A percentile compares a stretch with the other conserved stretches of the same genome.
Conservation (phyloP, 2,329 filamentous ascomycete species). For the Pseudogymnoascus sp. region DNA sequence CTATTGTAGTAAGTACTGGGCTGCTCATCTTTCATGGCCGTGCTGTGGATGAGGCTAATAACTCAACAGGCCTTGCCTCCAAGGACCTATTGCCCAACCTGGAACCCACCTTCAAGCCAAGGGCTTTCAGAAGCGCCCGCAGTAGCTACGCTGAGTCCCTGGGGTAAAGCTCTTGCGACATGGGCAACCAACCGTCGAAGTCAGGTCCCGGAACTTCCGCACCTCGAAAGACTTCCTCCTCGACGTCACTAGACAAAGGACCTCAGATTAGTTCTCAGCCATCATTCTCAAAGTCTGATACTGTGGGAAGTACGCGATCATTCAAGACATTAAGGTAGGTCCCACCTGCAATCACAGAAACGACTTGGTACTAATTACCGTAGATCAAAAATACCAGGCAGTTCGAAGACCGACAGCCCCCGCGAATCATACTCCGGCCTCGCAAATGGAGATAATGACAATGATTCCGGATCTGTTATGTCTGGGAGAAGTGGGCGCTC, state of each 20-base stretch:
- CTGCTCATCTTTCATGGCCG: background rate
- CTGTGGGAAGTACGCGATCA: slow-evolving; percentile 82
- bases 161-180: slow-evolving; percentile 30
- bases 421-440: slow-evolving; percentile 61
- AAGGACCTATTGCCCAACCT: slow-evolving; percentile 10
- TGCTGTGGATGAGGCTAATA: background rate
- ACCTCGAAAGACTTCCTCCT: slow-evolving; percentile 23
- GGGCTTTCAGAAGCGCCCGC: background rate
- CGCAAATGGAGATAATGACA: slow-evolving; percentile 46
- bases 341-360: background rate
- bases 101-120: slow-evolving; percentile 3
- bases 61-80: slow-evolving; percentile 2
- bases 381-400: slow-evolving; percentile 77
- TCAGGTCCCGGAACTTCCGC: slow-evolving; percentile 23
- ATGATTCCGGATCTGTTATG: slow-evolving; percentile 65
- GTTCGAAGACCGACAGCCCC: slow-evolving; percentile 65
- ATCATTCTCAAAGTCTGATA: slow-evolving; percentile 86
- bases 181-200: slow-evolving; percentile 68
- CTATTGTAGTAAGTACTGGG: slow-evolving; percentile 1
- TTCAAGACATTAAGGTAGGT: slow-evolving; percentile 58
- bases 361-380: background rate
- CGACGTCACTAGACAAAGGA: slow-evolving; percentile 24
- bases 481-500: slow-evolving; percentile 57
- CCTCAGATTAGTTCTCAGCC: slow-evolving; percentile 68
- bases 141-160: slow-evolving; percentile 7